A percentile compares a stretch with the other conserved stretches of the same genome.
Evolutionary conservation across 331 rosid species (phyloP).

Genomic region (Erythrophleum ivorense): DNA sequence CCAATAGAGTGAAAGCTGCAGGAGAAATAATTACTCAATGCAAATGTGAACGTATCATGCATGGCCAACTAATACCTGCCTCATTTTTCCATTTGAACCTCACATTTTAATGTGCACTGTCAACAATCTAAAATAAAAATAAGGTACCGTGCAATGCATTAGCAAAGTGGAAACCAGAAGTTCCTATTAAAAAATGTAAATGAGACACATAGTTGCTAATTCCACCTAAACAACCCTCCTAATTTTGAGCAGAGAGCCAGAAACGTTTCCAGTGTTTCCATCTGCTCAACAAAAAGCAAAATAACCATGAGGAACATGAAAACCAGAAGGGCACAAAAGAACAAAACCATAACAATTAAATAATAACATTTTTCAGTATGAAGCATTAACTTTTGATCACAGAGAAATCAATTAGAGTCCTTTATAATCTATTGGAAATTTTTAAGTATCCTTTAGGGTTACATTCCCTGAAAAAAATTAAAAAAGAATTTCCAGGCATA

Average conservation of each 20-base stretch:
- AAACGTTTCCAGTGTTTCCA: background rate
- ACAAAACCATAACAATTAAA: no score
- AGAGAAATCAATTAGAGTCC: background rate
- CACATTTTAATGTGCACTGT: background rate
- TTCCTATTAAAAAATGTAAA: background rate
- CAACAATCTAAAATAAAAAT: background rate
- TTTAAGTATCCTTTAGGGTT: constrained; percentile 16
- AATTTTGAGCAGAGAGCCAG: background rate
- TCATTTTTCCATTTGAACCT: background rate
- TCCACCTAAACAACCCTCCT: background rate
- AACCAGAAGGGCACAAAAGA: background rate
- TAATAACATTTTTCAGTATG: background rate
- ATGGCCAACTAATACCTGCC: background rate
- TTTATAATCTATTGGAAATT: constrained; percentile 8
- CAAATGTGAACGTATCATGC: background rate
- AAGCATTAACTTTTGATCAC: no score
- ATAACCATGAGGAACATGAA: background rate
- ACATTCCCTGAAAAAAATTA: background rate
- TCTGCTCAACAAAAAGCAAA: background rate
- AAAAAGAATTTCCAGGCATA: background rate
- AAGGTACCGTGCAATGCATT: background rate
- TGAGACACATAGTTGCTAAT: background rate
- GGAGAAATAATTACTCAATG: background rate
- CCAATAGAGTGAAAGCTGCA: background rate
- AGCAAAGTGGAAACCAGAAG: background rate